Evolutionary conservation across 176 grass and related monocot species (phyloP).

Genomic region (Carex cristatella): DNA sequence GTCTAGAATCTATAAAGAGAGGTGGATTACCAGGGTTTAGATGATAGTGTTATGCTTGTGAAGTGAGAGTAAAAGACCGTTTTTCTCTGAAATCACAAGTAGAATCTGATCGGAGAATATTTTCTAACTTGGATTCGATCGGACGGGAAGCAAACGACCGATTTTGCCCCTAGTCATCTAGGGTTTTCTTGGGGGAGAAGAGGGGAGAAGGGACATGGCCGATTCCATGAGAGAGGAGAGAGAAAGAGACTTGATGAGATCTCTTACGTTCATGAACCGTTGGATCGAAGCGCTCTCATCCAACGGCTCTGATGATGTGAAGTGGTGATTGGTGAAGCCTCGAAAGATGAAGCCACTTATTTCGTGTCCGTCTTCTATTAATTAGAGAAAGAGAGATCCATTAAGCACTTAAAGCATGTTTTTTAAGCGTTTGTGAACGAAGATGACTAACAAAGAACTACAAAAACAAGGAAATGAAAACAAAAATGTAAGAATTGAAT

Average conservation of each 20-base stretch:
- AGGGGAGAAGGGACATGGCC: constrained; percentile 10
- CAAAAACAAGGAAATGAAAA: not conserved
- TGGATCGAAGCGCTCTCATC: not conserved
- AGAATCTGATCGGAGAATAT: not conserved
- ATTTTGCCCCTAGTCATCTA: not conserved
- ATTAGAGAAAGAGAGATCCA: not conserved
- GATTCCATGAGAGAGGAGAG: constrained; percentile 13
- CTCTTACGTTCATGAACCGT: not conserved
- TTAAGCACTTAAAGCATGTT: not conserved
- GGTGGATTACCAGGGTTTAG: not conserved
- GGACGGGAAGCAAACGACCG: not conserved
- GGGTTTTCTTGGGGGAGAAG: constrained; percentile 4
- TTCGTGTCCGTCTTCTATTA: not conserved
- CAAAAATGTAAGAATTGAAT: not conserved
- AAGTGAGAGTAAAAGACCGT: not conserved
- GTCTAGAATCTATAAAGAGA: not conserved
- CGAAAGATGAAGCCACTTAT: not conserved
- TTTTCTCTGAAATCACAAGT: constrained; percentile 5
- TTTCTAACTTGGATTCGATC: constrained; percentile 11
- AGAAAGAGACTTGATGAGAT: constrained; percentile 13
- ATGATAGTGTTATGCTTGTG: constrained; percentile 13
- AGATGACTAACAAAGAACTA: not conserved
- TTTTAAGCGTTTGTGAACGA: not conserved
- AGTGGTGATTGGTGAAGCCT: too few species aligned
- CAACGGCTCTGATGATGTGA: not conserved